Evolutionary conservation across 441 rosid genomes (phyloP).

Genomic region (Croton laevigatus): DNA sequence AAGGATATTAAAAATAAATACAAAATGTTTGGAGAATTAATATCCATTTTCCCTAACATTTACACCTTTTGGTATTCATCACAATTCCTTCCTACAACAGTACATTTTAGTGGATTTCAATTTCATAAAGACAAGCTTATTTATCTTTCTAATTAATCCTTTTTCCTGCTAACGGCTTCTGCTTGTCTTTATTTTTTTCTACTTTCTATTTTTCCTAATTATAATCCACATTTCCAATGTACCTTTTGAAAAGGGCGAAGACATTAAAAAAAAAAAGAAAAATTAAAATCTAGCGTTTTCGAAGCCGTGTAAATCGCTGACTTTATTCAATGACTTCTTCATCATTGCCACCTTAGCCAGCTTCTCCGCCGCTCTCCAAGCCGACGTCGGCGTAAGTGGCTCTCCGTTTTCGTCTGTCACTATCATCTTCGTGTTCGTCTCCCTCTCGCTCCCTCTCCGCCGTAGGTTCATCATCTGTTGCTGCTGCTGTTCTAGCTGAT

Average conservation of each 20-base stretch:
- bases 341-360: conserved; percentile 86
- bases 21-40: too few species aligned
- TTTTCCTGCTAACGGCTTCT: conserved; percentile 20
- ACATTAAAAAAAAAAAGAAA: neutral
- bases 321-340: conserved; percentile 83
- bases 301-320: conserved; percentile 91
- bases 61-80: too few species aligned
- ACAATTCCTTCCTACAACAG: too few species aligned
- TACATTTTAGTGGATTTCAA: neutral
- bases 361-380: conserved; percentile 93
- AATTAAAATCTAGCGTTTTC: conserved; percentile 89
- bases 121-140: conserved; percentile 14
- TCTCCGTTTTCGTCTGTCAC: conserved; percentile 61
- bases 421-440: conserved; percentile 32
- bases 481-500: conserved; percentile 23
- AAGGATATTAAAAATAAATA: neutral
- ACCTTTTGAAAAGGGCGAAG: too few species aligned
- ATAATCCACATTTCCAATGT: neutral
- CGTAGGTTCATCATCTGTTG: conserved; percentile 32
- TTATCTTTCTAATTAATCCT: neutral
- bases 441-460: conserved; percentile 48
- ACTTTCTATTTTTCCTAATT: conserved; percentile 4
- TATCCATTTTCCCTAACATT: too few species aligned
- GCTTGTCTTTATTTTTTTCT: neutral
- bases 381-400: conserved; percentile 83